These are phyloP conservation scores for Naegleria fowleri DNA, from an alignment of 208 protist species.

Conservation along the genomic window DNA sequence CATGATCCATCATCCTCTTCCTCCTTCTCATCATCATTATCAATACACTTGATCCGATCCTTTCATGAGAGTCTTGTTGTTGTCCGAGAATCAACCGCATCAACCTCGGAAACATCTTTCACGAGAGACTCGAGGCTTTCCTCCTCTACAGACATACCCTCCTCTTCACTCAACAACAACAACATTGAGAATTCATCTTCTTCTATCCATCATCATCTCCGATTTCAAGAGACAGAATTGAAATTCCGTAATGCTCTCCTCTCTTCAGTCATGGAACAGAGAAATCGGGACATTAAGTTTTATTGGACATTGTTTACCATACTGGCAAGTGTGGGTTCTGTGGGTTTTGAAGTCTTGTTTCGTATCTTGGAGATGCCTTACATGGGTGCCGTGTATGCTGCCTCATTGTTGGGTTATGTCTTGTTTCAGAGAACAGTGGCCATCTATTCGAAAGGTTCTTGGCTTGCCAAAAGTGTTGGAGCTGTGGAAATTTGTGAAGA, in stretches of 20 bases:
- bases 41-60: too few relatives aligned
- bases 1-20: too few relatives aligned
- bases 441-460: not conserved
- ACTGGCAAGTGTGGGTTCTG: not conserved
- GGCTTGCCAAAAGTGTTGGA: not conserved
- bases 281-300: not conserved
- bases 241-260: not conserved
- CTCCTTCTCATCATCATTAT: too few relatives aligned
- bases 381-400: not conserved
- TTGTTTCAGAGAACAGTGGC: not conserved
- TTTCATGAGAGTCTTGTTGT: too few relatives aligned
- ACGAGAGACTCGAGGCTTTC: too few relatives aligned
- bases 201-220: too few relatives aligned
- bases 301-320: not conserved
- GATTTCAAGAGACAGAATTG: not conserved
- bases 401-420: not conserved
- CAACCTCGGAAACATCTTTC: too few relatives aligned
- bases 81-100: too few relatives aligned
- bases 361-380: not conserved
- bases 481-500: not conserved
- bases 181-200: too few relatives aligned
- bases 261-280: not conserved
- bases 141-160: too few relatives aligned
- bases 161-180: too few relatives aligned
- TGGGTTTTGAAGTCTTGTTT: not conserved